A percentile compares a stretch with the other conserved stretches of the same genome.
These are phyloP conservation scores for Phialocephala sp. DNA, from an alignment of 2,329 filamentous ascomycete genomes.

Conservation along the genomic window DNA sequence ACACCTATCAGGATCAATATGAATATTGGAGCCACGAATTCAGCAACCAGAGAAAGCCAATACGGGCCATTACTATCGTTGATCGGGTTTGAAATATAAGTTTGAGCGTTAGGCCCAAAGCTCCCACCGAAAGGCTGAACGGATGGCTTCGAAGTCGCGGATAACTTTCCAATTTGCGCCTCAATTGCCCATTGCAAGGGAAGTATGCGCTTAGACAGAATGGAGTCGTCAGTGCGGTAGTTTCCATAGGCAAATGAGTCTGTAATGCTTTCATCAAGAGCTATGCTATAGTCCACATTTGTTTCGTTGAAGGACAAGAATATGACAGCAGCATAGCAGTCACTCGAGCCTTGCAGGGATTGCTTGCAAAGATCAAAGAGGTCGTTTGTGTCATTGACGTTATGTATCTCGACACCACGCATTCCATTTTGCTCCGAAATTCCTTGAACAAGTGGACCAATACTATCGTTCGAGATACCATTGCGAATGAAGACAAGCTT, in stretches of 20 bases:
- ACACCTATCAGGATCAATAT: slow-evolving; percentile 39
- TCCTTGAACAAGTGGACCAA: slow-evolving; percentile 33
- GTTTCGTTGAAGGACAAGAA: slow-evolving; percentile 36
- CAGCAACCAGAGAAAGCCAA: slow-evolving; percentile 30
- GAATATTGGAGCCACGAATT: slow-evolving; percentile 35
- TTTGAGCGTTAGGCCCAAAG: slow-evolving; percentile 15
- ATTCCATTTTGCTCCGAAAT: slow-evolving; percentile 29
- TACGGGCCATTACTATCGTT: slow-evolving; percentile 11
- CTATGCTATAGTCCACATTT: slow-evolving; percentile 35
- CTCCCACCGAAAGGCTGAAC: slow-evolving; percentile 30
- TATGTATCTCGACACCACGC: slow-evolving; percentile 19
- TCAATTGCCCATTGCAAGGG: slow-evolving; percentile 37
- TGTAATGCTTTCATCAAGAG: slow-evolving; percentile 26
- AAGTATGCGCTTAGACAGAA: slow-evolving; percentile 22
- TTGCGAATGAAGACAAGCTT: slow-evolving; percentile 38
- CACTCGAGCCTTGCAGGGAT: slow-evolving; percentile 29
- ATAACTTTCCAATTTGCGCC: slow-evolving; percentile 33
- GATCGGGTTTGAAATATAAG: neutral
- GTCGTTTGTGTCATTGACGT: slow-evolving; percentile 29
- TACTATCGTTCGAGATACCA: slow-evolving; percentile 27
- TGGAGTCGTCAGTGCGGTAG: slow-evolving; percentile 25
- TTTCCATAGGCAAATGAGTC: slow-evolving; percentile 17
- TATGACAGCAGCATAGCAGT: slow-evolving; percentile 37
- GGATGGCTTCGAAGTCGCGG: slow-evolving; percentile 27
- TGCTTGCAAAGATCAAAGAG: slow-evolving; percentile 37